A percentile compares a stretch with the other conserved stretches of the same genome.
phyloP scores from a whole-genome alignment of 306 rosid genomes.

The Acacia confusa region DNA sequence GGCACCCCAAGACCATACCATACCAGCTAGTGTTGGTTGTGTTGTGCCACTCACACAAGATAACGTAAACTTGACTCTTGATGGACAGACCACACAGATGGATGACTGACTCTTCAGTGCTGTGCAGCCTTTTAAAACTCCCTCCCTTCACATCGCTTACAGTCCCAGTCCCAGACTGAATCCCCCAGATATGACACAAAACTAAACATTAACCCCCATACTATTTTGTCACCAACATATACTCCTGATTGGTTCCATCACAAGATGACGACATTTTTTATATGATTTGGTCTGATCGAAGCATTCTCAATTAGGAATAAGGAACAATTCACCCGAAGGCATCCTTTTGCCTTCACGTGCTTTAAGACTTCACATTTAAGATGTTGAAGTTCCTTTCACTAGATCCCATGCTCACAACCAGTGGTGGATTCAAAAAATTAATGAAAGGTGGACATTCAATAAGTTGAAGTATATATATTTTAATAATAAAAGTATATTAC shows the following conservation, averaged over 20 bases:
- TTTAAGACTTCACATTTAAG: too few relatives aligned
- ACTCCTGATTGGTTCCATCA: not conserved
- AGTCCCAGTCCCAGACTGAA: not conserved
- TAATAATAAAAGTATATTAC: too few relatives aligned
- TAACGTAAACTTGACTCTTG: conserved; percentile 32
- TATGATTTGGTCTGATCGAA: too few relatives aligned
- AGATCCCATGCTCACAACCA: too few relatives aligned
- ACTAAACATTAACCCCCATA: not conserved
- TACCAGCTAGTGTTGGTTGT: not conserved
- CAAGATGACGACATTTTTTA: not conserved
- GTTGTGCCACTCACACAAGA: not conserved
- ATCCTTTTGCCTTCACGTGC: too few relatives aligned
- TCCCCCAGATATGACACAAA: not conserved
- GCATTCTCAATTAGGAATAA: too few relatives aligned
- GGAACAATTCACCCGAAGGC: too few relatives aligned
- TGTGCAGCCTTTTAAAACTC: not conserved
- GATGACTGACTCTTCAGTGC: not conserved
- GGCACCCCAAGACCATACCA: not conserved
- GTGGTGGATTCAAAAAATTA: too few relatives aligned
- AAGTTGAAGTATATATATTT: too few relatives aligned
- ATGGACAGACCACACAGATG: not conserved
- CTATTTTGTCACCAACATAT: not conserved
- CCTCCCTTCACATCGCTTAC: not conserved
- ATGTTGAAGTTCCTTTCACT: too few relatives aligned
- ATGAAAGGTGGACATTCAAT: too few relatives aligned